Percentiles rank a stretch among this genome's conserved stretches.
These are phyloP conservation scores for Nidula microcarpa DNA, from an alignment of 768 basidiomycete genomes.

Conservation along the genomic window DNA sequence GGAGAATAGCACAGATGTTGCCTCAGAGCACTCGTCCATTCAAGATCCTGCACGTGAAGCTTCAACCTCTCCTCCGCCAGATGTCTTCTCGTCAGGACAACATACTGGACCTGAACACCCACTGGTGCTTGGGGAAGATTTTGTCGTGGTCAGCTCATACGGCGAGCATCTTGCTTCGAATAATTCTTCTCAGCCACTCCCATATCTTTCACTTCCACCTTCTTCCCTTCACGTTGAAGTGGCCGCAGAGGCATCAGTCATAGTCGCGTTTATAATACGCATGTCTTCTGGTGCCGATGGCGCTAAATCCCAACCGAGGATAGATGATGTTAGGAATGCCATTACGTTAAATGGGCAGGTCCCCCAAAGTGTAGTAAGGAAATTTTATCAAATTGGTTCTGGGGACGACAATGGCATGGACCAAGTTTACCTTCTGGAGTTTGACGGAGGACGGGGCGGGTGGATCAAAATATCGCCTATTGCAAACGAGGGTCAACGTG, in stretches of 20 bases:
- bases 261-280: background rate
- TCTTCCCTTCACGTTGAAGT: background rate
- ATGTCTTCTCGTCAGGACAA: too few relatives aligned
- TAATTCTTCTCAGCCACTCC: too few relatives aligned
- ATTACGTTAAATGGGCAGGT: conserved; percentile 22
- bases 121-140: background rate
- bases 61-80: too few relatives aligned
- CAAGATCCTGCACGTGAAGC: too few relatives aligned
- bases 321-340: conserved; percentile 3
- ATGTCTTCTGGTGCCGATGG: background rate
- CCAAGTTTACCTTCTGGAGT: conserved; percentile 13
- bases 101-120: too few relatives aligned
- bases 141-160: background rate
- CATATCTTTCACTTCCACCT: too few relatives aligned
- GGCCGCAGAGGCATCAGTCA: background rate
- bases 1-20: too few relatives aligned
- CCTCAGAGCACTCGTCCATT: too few relatives aligned
- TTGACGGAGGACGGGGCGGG: conserved; percentile 15
- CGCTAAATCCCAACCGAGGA: background rate
- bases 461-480: conserved; percentile 14
- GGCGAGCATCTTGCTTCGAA: too few relatives aligned
- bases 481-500: too few relatives aligned
- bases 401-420: conserved; percentile 2
- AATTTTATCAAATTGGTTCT: background rate
- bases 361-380: conserved; percentile 12